Conservation (phyloP, 192 early-diverging fungal species). For the Dissophora ornata region DNA sequence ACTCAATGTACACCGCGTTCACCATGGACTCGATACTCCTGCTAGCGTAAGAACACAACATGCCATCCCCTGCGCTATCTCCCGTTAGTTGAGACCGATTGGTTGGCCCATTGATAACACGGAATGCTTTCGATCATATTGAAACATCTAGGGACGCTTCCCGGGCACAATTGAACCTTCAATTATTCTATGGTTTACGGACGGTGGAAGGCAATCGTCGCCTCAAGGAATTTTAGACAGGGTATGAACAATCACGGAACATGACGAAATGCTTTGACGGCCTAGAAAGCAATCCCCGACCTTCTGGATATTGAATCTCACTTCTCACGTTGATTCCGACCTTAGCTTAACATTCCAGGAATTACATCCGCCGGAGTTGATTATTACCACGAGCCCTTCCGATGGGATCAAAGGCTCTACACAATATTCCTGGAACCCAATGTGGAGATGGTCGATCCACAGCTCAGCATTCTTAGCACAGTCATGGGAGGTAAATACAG, state of each 20-base stretch:
- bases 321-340: too few species aligned
- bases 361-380: slow-evolving; percentile 72
- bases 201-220: slow-evolving; percentile 70
- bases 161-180: slow-evolving; percentile 71
- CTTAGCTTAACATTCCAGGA: slow-evolving; percentile 75
- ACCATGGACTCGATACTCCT: slow-evolving; percentile 73
- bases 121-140: too few species aligned
- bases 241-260: slow-evolving; percentile 23
- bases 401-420: slow-evolving; percentile 84
- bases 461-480: slow-evolving; percentile 72
- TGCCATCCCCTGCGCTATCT: too few species aligned
- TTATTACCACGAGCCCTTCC: slow-evolving; percentile 80
- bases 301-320: too few species aligned
- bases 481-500: slow-evolving; percentile 70
- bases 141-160: slow-evolving; percentile 68
- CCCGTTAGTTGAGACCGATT: too few species aligned
- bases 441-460: slow-evolving; percentile 59
- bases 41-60: slow-evolving; percentile 57
- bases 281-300: too few species aligned
- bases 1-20: slow-evolving; percentile 71
- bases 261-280: too few species aligned
- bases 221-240: slow-evolving; percentile 55
- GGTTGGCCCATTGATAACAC: too few species aligned
- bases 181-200: slow-evolving; percentile 84
- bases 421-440: slow-evolving; percentile 72